Percentiles rank a stretch among this genome's conserved stretches.
Evolutionary conservation across 2,329 filamentous ascomycete genomes (phyloP).

Genomic region (Cladosporium sp.): DNA sequence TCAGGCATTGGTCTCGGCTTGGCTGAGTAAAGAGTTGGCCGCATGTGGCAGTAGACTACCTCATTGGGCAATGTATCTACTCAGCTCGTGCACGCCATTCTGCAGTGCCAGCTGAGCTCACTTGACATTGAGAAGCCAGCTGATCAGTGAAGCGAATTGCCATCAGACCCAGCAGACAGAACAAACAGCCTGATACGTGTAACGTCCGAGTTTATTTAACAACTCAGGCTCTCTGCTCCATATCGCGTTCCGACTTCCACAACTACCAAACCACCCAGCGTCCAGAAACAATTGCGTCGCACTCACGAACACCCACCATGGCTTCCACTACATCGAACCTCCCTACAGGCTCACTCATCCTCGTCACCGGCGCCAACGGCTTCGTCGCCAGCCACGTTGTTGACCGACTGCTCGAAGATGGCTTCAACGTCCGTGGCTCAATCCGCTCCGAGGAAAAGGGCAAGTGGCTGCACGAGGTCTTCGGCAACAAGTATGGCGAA

Average conservation of each 20-base stretch:
- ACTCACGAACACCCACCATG: not conserved
- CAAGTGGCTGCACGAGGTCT: conserved; percentile 21
- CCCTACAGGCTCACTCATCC: conserved; percentile 3
- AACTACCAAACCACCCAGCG: not conserved
- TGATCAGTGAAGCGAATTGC: too few species aligned
- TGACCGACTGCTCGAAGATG: conserved; percentile 27
- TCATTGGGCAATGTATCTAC: not conserved
- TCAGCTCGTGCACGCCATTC: not conserved
- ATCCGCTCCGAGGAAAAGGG: conserved; percentile 27
- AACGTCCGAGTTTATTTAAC: not conserved
- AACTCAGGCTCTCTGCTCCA: not conserved
- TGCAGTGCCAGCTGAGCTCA: not conserved
- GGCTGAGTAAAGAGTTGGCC: not conserved
- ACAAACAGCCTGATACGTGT: not conserved
- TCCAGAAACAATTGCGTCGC: not conserved
- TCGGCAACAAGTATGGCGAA: not conserved
- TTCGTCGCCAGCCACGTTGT: conserved; percentile 30
- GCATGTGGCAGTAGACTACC: not conserved
- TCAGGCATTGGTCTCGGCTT: not conserved
- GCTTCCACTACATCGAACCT: conserved; percentile 13
- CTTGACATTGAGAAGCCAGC: not conserved
- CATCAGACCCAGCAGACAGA: too few species aligned
- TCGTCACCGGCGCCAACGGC: conserved; percentile 28
- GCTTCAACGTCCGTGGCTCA: conserved; percentile 30
- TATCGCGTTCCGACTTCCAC: not conserved